phyloP scores from a whole-genome alignment of 2,329 filamentous ascomycete genomes.

The Berkeleyomyces rouxiae region DNA sequence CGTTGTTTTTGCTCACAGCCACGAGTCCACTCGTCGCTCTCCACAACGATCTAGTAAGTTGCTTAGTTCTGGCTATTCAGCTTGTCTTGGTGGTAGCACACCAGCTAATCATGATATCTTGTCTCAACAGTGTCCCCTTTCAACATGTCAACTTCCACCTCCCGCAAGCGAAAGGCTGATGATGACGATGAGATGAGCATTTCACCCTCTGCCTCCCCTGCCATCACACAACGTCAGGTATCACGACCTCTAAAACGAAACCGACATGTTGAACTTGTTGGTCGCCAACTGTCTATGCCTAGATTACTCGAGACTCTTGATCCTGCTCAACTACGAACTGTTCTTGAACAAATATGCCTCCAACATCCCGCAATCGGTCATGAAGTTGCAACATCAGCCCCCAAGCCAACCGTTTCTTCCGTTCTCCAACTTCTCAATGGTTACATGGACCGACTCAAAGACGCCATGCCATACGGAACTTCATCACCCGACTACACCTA shows the following conservation, averaged over 20 bases:
- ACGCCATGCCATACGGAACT: constrained; percentile 72
- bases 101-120: not conserved
- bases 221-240: constrained; percentile 51
- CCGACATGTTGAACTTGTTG: constrained; percentile 46
- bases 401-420: constrained; percentile 68
- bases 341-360: constrained; percentile 84
- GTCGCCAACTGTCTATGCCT: constrained; percentile 37
- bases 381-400: constrained; percentile 70
- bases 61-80: not conserved
- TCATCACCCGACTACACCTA: constrained; percentile 85
- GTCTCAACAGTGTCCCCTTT: constrained; percentile 26
- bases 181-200: constrained; percentile 82
- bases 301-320: constrained; percentile 91
- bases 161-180: constrained; percentile 73
- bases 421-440: constrained; percentile 65
- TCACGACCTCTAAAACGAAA: constrained; percentile 47
- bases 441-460: constrained; percentile 64
- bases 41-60: constrained; percentile 39
- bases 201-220: constrained; percentile 70
- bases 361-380: constrained; percentile 71
- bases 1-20: constrained; percentile 42
- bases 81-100: not conserved
- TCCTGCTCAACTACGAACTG: constrained; percentile 62
- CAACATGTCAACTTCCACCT: constrained; percentile 28
- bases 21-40: constrained; percentile 38